phyloP scores from a whole-genome alignment of 768 basidiomycete species.

The Boletellus ananiceps region DNA sequence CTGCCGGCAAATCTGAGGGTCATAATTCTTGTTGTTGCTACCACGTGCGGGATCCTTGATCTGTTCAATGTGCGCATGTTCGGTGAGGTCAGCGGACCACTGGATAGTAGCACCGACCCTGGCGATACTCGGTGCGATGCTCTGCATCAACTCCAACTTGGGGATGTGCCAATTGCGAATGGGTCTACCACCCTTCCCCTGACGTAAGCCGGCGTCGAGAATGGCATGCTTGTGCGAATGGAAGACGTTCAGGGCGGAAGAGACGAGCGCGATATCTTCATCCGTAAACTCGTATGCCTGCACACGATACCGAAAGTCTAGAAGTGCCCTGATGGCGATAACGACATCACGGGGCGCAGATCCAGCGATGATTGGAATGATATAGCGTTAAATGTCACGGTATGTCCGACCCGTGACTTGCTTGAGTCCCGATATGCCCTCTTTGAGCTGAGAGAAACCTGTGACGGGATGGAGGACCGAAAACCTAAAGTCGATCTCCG shows the following conservation, averaged over 20 bases:
- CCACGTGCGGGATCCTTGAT: constrained; percentile 29
- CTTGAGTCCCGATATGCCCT: constrained; percentile 37
- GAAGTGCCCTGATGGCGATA: constrained; percentile 30
- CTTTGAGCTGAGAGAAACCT: constrained; percentile 35
- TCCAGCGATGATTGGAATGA: constrained; percentile 34
- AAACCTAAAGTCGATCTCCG: constrained; percentile 9
- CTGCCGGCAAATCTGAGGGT: constrained; percentile 32
- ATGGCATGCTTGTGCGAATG: constrained; percentile 35
- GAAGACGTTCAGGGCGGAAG: constrained; percentile 25
- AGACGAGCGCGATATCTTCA: constrained; percentile 9
- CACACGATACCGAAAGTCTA: constrained; percentile 35
- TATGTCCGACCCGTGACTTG: constrained; percentile 40
- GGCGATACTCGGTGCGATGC: neutral
- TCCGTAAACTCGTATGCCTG: constrained; percentile 30
- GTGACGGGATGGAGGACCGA: constrained; percentile 1
- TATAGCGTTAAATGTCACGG: constrained; percentile 33
- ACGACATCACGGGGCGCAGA: constrained; percentile 29
- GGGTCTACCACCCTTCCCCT: constrained; percentile 14
- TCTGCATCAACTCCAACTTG: constrained; percentile 20
- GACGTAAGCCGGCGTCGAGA: constrained; percentile 24
- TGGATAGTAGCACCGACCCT: neutral
- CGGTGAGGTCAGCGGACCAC: neutral
- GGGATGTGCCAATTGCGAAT: constrained; percentile 39
- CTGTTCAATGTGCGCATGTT: neutral
- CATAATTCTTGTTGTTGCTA: constrained; percentile 32